phyloP scores from a whole-genome alignment of 2,329 filamentous ascomycete genomes.

The Ophiocordyceps camponoti-leonardi region DNA sequence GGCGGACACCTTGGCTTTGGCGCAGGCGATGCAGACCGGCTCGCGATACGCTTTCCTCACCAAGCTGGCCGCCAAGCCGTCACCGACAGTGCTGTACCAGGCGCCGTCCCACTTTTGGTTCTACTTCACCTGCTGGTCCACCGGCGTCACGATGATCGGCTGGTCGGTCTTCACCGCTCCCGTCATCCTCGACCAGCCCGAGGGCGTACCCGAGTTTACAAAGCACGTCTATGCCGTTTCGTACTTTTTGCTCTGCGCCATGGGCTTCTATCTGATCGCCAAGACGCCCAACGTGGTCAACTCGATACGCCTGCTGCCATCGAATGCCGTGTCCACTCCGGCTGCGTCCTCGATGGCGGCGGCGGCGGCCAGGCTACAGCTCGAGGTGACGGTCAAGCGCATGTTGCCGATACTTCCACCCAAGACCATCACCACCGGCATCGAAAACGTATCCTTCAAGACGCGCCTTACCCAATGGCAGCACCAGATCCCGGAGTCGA shows the following conservation, averaged over 20 bases:
- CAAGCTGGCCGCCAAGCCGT: conserved; percentile 35
- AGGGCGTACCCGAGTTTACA: conserved; percentile 37
- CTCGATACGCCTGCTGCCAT: conserved; percentile 34
- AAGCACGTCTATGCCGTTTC: conserved; percentile 37
- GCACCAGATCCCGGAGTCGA: conserved; percentile 18
- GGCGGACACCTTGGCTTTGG: conserved; percentile 3
- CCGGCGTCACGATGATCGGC: conserved; percentile 23
- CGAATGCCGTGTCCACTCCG: conserved; percentile 1
- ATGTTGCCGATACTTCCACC: conserved; percentile 28
- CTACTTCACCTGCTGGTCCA: conserved; percentile 39
- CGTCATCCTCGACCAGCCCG: conserved; percentile 18
- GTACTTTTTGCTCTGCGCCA: conserved; percentile 39
- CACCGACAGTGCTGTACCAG: conserved; percentile 44
- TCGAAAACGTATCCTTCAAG: conserved; percentile 17
- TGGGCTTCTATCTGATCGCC: conserved; percentile 42
- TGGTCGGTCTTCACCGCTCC: conserved; percentile 19
- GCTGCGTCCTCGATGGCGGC: not conserved
- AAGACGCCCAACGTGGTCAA: conserved; percentile 41
- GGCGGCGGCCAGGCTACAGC: conserved; percentile 15
- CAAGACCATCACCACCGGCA: conserved; percentile 21
- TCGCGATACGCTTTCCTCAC: conserved; percentile 30
- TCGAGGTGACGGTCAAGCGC: conserved; percentile 35
- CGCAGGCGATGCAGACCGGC: conserved; percentile 3
- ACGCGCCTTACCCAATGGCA: conserved; percentile 21
- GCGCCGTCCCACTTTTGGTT: conserved; percentile 47